Base-by-base conservation (phyloP, 768 basidiomycete genomes). In the Suillus brevipes region DNA sequence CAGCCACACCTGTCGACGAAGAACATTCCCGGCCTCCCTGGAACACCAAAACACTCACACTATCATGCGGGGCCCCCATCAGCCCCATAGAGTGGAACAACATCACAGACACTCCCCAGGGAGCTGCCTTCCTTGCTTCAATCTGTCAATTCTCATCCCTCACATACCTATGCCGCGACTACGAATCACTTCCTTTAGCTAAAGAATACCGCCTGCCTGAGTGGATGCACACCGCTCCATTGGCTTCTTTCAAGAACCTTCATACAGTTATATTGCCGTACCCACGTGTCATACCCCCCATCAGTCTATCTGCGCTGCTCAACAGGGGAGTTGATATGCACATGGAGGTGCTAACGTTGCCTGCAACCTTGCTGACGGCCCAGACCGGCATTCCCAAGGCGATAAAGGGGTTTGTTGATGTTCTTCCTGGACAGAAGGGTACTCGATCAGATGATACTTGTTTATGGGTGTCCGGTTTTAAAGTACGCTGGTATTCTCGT, bases 141-240 rank as follows among this genome's bases (percentile, higher is more conserved):
- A 68, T 83, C 38, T 78, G 79, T 2, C 79, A 78, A 64, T 70
- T 83, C 12, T 73, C 45, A 18, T 7, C 13, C 23, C 1, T 5
- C 25, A 65, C 70, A 13, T 64, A 14, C 49, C 6, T 50, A 50
- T 14, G 13, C 14, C 23, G 49, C 23, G 47, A 47, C n/a, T 14
- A 7, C 49, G 31, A 31, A 3, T 25, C 23, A 7, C 56, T n/a
- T 31, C 38, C 20, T 9, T 43, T 18, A 43, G 8, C 42, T 12
- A 40, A 42, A 45, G 59, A 6, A 31, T 43, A 61, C 8, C 20
- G 18, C 1, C 3, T 60, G 7, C 28, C 28, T 23, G 4, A 23
- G 28, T 23, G 47, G 37, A 16, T 50, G 36, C 56, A 14, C 12
- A 13, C 57, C 1, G 65, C 81, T 34, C 80, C 80, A 1, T 78